A percentile compares a stretch with the other conserved stretches of the same genome.
phyloP scores from a whole-genome alignment of 2,329 filamentous ascomycete genomes.

The Penicillium thymicola region DNA sequence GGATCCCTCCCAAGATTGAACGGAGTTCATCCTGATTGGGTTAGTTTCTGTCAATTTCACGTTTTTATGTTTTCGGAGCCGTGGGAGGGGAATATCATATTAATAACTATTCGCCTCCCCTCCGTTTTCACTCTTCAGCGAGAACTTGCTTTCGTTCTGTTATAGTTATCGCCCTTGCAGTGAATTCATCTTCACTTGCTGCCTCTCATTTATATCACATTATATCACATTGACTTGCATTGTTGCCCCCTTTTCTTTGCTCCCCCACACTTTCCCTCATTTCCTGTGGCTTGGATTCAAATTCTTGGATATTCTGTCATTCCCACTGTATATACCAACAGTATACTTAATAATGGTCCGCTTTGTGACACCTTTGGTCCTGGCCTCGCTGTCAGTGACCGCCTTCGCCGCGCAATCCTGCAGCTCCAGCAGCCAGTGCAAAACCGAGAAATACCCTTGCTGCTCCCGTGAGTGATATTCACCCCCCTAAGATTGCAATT shows the following conservation, averaged over 20 bases:
- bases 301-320: slow-evolving; percentile 21
- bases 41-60: neutral
- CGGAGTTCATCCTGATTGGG: neutral
- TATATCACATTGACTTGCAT: neutral
- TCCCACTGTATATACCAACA: slow-evolving; percentile 13
- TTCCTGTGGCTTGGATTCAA: slow-evolving; percentile 8
- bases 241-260: neutral
- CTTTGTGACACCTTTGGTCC: slow-evolving; percentile 30
- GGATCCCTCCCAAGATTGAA: neutral
- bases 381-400: slow-evolving; percentile 35
- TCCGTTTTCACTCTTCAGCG: slow-evolving; percentile 1
- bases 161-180: neutral
- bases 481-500: neutral
- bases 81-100: neutral
- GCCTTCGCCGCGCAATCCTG: slow-evolving; percentile 36
- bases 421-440: slow-evolving; percentile 59
- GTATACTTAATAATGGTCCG: slow-evolving; percentile 35
- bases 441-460: slow-evolving; percentile 60
- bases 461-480: slow-evolving; percentile 66
- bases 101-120: slow-evolving; percentile 6
- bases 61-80: neutral
- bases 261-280: slow-evolving; percentile 1
- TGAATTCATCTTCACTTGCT: slow-evolving; percentile 8
- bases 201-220: slow-evolving; percentile 1
- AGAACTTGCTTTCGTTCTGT: neutral